phyloP scores from a whole-genome alignment of 169 alveolate species.

The Eimeria zaria region DNA sequence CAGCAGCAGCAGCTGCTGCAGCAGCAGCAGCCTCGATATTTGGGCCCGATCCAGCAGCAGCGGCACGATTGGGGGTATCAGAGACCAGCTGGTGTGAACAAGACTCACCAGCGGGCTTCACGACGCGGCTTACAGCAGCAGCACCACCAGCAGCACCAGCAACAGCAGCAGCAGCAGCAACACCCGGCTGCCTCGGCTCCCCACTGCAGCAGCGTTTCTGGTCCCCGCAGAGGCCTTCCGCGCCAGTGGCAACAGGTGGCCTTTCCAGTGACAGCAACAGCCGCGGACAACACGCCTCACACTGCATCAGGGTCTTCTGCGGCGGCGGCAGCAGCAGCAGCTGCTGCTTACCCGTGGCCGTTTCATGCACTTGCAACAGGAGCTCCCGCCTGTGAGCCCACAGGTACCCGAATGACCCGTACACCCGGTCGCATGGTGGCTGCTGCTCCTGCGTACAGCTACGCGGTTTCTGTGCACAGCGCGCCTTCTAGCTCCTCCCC shows the following conservation, averaged over 20 bases:
- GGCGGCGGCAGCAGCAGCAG: slow-evolving; percentile 17
- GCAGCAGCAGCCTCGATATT: slow-evolving; percentile 42
- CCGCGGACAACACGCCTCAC: slow-evolving; percentile 19
- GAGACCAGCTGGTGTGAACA: slow-evolving; percentile 50
- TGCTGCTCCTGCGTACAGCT: slow-evolving; percentile 6
- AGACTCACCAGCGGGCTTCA: slow-evolving; percentile 25
- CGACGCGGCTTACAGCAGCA: slow-evolving; percentile 61
- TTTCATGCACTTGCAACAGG: slow-evolving; percentile 33
- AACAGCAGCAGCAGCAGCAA: slow-evolving; percentile 33
- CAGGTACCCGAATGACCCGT: slow-evolving; percentile 23
- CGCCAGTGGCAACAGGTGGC: slow-evolving; percentile 63
- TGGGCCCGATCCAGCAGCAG: slow-evolving; percentile 36
- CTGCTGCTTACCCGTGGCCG: slow-evolving; percentile 32
- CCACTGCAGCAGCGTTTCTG: slow-evolving; percentile 23
- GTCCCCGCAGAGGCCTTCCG: slow-evolving; percentile 55
- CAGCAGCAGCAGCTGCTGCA: slow-evolving; percentile 18
- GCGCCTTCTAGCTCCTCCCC: neutral
- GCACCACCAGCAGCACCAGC: slow-evolving; percentile 53
- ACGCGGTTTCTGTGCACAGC: neutral
- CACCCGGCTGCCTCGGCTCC: slow-evolving; percentile 22
- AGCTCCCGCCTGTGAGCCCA: slow-evolving; percentile 38
- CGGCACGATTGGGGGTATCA: slow-evolving; percentile 39
- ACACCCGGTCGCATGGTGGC: neutral
- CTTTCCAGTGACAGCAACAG: slow-evolving; percentile 38
- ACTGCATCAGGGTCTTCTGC: slow-evolving; percentile 35